phyloP scores from a whole-genome alignment of 352 stramenopile species.

The Phytophthora foliorum region DNA sequence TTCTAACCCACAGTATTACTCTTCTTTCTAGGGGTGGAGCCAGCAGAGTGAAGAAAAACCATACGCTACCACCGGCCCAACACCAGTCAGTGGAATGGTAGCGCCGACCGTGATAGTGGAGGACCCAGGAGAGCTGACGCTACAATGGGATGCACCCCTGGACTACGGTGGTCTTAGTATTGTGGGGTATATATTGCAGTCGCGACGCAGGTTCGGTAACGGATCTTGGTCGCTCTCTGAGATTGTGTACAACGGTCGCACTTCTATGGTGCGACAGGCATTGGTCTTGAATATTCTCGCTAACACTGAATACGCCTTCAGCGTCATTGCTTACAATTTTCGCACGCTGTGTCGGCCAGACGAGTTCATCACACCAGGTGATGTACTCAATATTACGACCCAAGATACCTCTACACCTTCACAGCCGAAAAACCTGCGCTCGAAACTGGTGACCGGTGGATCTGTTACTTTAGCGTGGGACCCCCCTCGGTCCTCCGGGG shows the following conservation, averaged over 20 bases:
- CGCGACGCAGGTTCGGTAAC: constrained; percentile 33
- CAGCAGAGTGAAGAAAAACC: constrained; percentile 17
- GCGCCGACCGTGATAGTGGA: constrained; percentile 39
- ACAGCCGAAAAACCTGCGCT: constrained; percentile 49
- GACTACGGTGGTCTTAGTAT: constrained; percentile 56
- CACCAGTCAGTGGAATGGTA: constrained; percentile 35
- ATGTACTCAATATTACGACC: constrained; percentile 50
- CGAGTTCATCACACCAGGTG: constrained; percentile 35
- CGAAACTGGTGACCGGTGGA: constrained; percentile 44
- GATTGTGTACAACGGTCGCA: constrained; percentile 52
- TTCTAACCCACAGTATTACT: constrained; percentile 19
- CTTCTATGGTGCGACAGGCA: constrained; percentile 27
- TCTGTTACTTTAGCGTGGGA: constrained; percentile 59
- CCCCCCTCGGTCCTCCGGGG: constrained; percentile 49
- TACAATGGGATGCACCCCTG: constrained; percentile 49
- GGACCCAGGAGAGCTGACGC: constrained; percentile 58
- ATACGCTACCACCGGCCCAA: constrained; percentile 47
- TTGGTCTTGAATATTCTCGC: constrained; percentile 42
- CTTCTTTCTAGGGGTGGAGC: constrained; percentile 49
- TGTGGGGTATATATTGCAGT: constrained; percentile 53
- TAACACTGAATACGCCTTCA: constrained; percentile 62
- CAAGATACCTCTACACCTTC: constrained; percentile 47
- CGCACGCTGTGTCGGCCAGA: constrained; percentile 46
- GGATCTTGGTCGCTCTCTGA: constrained; percentile 41
- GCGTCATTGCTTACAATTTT: constrained; percentile 55